Evolutionary conservation across 2,329 filamentous ascomycete genomes (phyloP), one percentile per base, ranked within the genome.

Genomic region (Xenoacremonium recifei): DNA sequence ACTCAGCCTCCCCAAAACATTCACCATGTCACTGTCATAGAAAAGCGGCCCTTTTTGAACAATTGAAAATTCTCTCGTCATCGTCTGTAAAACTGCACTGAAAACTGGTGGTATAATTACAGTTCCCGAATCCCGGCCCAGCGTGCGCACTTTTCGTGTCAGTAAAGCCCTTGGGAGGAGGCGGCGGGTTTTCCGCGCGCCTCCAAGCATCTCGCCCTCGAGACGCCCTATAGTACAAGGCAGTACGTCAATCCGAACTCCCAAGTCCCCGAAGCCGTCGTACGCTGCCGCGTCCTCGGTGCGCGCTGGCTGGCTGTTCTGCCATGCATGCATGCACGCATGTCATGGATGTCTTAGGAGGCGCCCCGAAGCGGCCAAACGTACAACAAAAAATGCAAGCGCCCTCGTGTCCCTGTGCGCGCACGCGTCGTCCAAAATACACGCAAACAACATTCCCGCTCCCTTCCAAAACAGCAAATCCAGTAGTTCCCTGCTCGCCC

Each of bases 401-500:
- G 43, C 35, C 32, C 29, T 37, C 41, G 44, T 46, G 41, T 48
- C 43, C 44, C 47, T 39, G 45, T 45, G 45, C 39, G 45, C 52
- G 47, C 44, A 44, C 55, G 46, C 48, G 51, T 54, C n/a, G n/a
- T 58, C 48, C 49, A 55, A 53, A 55, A 50, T 45, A 35, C n/a
- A n/a, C n/a, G n/a, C 44, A 54, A 48, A 42, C 48, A 46, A 35
- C 35, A 29, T 19, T 34, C 32, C 32, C 32, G 32, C 32, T 18
- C 16, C n/a, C 32, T 18, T 19, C 17, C 32, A 34, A 32, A 34
- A 34, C 16, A 19, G 15, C 15, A 54, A 56, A 48, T 34, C 55
- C 55, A 55, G 40, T 57, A 40, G 39, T n/a, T n/a, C 53, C 53
- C 40, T 59, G 43, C 50, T 58, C 49, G 49, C 53, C 45, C 36